phyloP scores from a whole-genome alignment of 371 early-diverging fungal genomes.

The Nosema muscidifuracis region DNA sequence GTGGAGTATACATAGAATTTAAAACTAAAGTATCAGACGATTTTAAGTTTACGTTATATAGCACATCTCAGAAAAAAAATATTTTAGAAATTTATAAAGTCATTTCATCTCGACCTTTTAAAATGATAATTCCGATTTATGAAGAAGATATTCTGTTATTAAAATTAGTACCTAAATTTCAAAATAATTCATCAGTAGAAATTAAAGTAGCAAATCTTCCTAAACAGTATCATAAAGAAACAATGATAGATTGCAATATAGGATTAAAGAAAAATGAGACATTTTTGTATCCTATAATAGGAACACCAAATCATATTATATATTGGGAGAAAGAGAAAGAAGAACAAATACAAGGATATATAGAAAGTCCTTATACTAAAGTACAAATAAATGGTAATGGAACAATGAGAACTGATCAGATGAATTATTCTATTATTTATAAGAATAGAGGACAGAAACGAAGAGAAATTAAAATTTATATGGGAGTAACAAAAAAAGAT shows the following conservation, averaged over 20 bases:
- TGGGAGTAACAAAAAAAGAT: constrained; percentile 28
- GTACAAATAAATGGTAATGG: constrained; percentile 31
- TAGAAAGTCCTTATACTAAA: constrained; percentile 19
- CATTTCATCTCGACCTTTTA: constrained; percentile 20
- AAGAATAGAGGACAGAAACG: constrained; percentile 41
- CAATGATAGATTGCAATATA: constrained; percentile 36
- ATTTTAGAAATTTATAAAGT: constrained; percentile 42
- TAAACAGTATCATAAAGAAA: constrained; percentile 2
- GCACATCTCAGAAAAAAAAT: background rate
- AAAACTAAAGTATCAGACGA: constrained; percentile 40
- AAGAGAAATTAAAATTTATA: constrained; percentile 40
- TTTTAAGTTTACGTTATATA: constrained; percentile 20
- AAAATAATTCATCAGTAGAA: constrained; percentile 24
- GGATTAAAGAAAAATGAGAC: constrained; percentile 18
- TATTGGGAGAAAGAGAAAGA: constrained; percentile 49
- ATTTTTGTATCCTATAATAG: constrained; percentile 16
- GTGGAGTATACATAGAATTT: constrained; percentile 45
- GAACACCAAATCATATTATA: constrained; percentile 21
- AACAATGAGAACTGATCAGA: constrained; percentile 33
- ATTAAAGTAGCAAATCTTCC: constrained; percentile 27
- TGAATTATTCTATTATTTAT: constrained; percentile 34
- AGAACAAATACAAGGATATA: background rate
- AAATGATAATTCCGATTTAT: constrained; percentile 22
- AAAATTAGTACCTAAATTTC: constrained; percentile 19
- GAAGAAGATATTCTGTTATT: constrained; percentile 27